A percentile compares a stretch with the other conserved stretches of the same genome.
Conservation (phyloP, 305 asterid species). For the Fraxinus platypoda region DNA sequence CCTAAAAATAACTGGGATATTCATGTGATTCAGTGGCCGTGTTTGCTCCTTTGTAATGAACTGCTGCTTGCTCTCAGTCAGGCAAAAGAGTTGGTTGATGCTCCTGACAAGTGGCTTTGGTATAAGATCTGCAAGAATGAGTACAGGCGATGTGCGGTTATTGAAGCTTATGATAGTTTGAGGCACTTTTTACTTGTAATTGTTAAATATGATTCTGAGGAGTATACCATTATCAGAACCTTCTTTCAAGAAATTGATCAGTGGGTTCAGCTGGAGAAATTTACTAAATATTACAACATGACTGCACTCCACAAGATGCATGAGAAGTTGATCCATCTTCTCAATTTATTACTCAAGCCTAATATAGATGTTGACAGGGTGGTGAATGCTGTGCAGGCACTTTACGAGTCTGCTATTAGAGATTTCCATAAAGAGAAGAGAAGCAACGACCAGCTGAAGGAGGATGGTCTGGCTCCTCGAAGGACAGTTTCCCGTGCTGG, state of each 20-base stretch:
- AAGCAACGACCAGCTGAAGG: slow-evolving; percentile 39
- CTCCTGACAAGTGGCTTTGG: slow-evolving; percentile 57
- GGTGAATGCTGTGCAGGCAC: slow-evolving; percentile 50
- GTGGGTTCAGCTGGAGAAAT: slow-evolving; percentile 44
- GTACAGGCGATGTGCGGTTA: slow-evolving; percentile 47
- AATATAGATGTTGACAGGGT: slow-evolving; percentile 36
- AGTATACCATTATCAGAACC: slow-evolving; percentile 40
- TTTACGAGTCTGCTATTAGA: slow-evolving; percentile 48
- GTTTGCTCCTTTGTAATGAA: slow-evolving; percentile 50
- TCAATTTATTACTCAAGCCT: slow-evolving; percentile 38
- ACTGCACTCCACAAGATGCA: slow-evolving; percentile 36
- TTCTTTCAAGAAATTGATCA: slow-evolving; percentile 51
- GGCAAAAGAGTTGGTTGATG: slow-evolving; percentile 55
- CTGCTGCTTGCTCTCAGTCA: slow-evolving; percentile 49
- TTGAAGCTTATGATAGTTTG: slow-evolving; percentile 46
- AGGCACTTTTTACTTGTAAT: slow-evolving; percentile 40
- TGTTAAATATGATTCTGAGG: slow-evolving; percentile 35
- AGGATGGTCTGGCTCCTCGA: slow-evolving; percentile 48
- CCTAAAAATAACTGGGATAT: slow-evolving; percentile 34
- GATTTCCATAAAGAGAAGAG: slow-evolving; percentile 48
- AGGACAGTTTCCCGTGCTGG: slow-evolving; percentile 34
- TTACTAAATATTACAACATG: slow-evolving; percentile 42
- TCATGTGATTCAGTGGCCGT: slow-evolving; percentile 53
- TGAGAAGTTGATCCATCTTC: slow-evolving; percentile 40
- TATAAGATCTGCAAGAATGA: slow-evolving; percentile 44